phyloP scores from a whole-genome alignment of 225 moss, liverwort and hornwort genomes.

The Anthoceros angustus region DNA sequence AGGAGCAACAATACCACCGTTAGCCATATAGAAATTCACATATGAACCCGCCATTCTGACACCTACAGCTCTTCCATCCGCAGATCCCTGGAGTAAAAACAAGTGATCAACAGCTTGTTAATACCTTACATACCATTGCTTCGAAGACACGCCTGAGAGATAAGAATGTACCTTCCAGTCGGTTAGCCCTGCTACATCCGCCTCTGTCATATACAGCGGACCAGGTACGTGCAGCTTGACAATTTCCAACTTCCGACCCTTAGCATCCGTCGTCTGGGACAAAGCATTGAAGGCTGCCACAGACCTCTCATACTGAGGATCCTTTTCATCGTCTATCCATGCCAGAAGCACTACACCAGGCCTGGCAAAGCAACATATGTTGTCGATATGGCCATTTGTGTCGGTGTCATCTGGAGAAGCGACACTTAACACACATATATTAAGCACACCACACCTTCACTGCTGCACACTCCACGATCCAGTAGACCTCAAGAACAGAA shows the following conservation, averaged over 20 bases:
- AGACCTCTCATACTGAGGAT: constrained; percentile 68
- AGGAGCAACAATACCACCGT: constrained; percentile 76
- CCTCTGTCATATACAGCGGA: constrained; percentile 36
- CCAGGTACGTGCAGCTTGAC: constrained; percentile 54
- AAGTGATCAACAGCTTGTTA: background rate
- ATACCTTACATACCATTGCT: background rate
- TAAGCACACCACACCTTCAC: background rate
- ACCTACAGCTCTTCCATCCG: constrained; percentile 36
- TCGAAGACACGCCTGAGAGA: too few relatives aligned
- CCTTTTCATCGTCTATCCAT: constrained; percentile 72
- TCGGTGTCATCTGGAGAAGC: constrained; percentile 48
- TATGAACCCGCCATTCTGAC: constrained; percentile 62
- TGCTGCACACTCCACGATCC: background rate
- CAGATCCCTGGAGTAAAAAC: constrained; percentile 5
- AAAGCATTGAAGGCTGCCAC: constrained; percentile 50
- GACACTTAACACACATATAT: background rate
- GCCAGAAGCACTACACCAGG: constrained; percentile 65
- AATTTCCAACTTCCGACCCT: constrained; percentile 45
- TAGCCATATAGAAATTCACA: constrained; percentile 67
- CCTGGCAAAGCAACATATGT: constrained; percentile 67
- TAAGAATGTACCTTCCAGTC: background rate
- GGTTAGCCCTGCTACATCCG: constrained; percentile 45
- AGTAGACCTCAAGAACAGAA: background rate
- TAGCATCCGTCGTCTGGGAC: constrained; percentile 50
- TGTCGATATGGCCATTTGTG: constrained; percentile 89